These are phyloP conservation scores for Kodamaea hsintzibuensis DNA, from an alignment of 805 yeast genomes.

Conservation along the genomic window DNA sequence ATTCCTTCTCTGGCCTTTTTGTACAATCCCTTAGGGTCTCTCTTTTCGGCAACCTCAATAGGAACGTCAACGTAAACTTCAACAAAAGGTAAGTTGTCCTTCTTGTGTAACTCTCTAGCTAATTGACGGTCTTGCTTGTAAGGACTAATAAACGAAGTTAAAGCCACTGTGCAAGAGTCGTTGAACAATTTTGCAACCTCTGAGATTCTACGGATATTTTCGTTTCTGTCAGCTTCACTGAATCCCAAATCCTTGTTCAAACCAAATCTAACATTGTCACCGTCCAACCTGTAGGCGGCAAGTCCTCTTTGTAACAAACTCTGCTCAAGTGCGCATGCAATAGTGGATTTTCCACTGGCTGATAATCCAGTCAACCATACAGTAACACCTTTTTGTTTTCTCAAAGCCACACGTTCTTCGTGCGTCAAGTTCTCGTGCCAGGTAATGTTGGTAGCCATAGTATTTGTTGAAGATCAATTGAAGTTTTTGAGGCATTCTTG, in stretches of 20 bases:
- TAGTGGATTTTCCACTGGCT: constrained; percentile 93
- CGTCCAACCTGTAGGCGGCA: constrained; percentile 86
- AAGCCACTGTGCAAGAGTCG: constrained; percentile 83
- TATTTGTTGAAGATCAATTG: constrained; percentile 6
- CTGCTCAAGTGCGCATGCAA: constrained; percentile 93
- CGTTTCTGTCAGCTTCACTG: constrained; percentile 87
- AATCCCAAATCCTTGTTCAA: constrained; percentile 94
- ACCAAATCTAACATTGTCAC: constrained; percentile 93
- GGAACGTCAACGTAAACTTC: constrained; percentile 95
- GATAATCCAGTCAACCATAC: constrained; percentile 95
- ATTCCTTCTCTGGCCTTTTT: constrained; percentile 95
- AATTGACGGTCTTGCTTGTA: constrained; percentile 79
- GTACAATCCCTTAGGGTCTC: constrained; percentile 97
- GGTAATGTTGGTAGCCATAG: constrained; percentile 93
- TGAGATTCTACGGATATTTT: constrained; percentile 91
- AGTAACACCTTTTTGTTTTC: constrained; percentile 85
- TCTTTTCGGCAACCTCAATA: constrained; percentile 88
- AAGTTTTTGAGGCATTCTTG: not conserved
- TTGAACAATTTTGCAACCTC: constrained; percentile 94
- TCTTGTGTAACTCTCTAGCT: constrained; percentile 83
- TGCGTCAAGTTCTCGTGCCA: constrained; percentile 93
- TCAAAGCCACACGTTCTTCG: constrained; percentile 69
- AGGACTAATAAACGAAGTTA: constrained; percentile 93
- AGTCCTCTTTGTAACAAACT: constrained; percentile 66
- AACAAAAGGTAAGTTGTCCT: constrained; percentile 74